A percentile compares a stretch with the other conserved stretches of the same genome.
Conservation (phyloP, 2,329 filamentous ascomycete genomes). For the Diaporthe ampelina region DNA sequence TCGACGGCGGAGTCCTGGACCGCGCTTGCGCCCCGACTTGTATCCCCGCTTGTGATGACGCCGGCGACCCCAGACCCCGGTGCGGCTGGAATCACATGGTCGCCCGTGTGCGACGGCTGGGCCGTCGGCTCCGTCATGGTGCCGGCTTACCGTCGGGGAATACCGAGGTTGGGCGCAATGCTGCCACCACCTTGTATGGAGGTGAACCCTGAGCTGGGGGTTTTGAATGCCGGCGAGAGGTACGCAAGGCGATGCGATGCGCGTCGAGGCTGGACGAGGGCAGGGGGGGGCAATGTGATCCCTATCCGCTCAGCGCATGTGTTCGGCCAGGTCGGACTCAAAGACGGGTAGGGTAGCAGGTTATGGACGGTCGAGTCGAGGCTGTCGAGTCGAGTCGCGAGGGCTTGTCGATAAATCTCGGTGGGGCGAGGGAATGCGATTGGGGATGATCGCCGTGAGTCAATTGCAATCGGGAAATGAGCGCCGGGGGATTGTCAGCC, state of each 20-base stretch:
- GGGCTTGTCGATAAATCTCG: neutral
- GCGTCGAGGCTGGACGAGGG: neutral
- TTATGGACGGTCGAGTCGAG: neutral
- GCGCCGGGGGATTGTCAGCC: neutral
- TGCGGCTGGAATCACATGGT: neutral
- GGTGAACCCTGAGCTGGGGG: neutral
- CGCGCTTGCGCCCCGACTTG: neutral
- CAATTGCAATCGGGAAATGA: conserved; percentile 2
- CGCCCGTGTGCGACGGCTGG: conserved; percentile 14
- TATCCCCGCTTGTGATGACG: neutral
- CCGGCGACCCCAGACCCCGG: neutral
- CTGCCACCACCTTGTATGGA: neutral
- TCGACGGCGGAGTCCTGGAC: conserved; percentile 30
- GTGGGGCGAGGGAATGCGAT: conserved; percentile 4
- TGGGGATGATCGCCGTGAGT: conserved; percentile 8
- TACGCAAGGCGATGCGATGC: too few species aligned
- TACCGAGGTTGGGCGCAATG: neutral
- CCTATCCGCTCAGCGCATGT: conserved; percentile 23
- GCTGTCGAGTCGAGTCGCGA: conserved; percentile 1
- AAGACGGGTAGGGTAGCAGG: neutral
- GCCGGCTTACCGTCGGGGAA: neutral
- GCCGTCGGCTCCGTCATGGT: conserved; percentile 26
- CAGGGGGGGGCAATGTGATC: neutral
- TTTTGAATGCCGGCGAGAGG: neutral
- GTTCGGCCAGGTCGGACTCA: neutral